Evolutionary conservation across 768 basidiomycete genomes (phyloP).

Genomic region (Chalciporus pseudorubinellus): DNA sequence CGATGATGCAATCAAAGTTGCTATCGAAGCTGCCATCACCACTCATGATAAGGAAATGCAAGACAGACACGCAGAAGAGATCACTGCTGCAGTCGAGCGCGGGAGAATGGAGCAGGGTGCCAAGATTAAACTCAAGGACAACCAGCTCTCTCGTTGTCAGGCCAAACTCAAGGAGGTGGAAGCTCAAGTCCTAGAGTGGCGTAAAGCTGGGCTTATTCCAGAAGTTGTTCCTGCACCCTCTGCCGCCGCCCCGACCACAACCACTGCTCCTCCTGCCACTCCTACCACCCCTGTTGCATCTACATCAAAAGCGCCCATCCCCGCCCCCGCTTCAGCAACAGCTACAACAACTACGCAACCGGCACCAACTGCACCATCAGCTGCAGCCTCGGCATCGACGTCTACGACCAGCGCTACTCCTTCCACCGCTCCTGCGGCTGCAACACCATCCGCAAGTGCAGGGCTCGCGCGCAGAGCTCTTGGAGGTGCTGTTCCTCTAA

Average conservation of each 20-base stretch:
- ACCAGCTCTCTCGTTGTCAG: conserved; percentile 60
- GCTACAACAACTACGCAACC: background rate
- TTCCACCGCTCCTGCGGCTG: conserved; percentile 19
- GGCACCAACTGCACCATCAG: conserved; percentile 12
- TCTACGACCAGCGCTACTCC: conserved; percentile 11
- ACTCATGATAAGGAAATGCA: conserved; percentile 48
- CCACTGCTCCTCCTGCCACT: conserved; percentile 21
- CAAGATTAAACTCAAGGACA: conserved; percentile 69
- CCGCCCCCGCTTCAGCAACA: background rate
- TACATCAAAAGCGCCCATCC: conserved; percentile 12
- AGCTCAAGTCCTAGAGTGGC: conserved; percentile 56
- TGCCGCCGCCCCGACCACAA: conserved; percentile 6
- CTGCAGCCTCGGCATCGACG: conserved; percentile 10
- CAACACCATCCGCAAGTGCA: conserved; percentile 25
- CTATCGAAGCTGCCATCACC: conserved; percentile 47
- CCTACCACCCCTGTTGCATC: conserved; percentile 31
- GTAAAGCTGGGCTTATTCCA: conserved; percentile 48
- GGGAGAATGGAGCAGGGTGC: conserved; percentile 62
- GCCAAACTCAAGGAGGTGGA: conserved; percentile 67
- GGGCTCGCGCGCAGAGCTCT: conserved; percentile 33
- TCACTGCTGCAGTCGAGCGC: conserved; percentile 63
- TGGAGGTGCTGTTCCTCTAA: conserved; percentile 28
- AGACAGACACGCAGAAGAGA: conserved; percentile 51
- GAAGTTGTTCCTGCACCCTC: conserved; percentile 29
- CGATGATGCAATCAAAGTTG: conserved; percentile 41